phyloP scores from a whole-genome alignment of 1,284 basidiomycete species.

The Microbotryum intermedium region DNA sequence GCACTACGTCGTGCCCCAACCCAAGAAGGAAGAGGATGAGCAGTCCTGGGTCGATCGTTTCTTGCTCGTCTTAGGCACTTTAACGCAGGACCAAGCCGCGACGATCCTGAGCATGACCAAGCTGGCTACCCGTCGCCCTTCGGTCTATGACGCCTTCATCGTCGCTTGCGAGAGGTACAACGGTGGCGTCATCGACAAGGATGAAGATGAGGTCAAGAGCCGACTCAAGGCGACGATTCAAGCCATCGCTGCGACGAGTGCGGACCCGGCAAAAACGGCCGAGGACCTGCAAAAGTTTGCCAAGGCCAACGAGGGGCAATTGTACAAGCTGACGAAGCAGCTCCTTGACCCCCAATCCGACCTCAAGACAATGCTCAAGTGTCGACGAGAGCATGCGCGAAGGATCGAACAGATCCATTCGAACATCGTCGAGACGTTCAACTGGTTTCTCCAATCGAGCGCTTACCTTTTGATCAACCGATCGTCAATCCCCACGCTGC shows the following conservation, averaged over 20 bases:
- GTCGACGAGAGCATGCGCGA: constrained; percentile 47
- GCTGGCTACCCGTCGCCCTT: constrained; percentile 57
- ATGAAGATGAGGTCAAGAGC: constrained; percentile 56
- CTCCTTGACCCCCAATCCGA: constrained; percentile 77
- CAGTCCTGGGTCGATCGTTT: constrained; percentile 76
- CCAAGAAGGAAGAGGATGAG: constrained; percentile 57
- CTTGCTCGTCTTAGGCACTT: constrained; percentile 63
- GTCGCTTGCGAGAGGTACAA: constrained; percentile 67
- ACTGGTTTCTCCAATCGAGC: constrained; percentile 60
- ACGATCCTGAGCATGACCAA: constrained; percentile 55
- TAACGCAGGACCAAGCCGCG: constrained; percentile 40
- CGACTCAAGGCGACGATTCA: constrained; percentile 52
- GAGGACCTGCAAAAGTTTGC: constrained; percentile 79
- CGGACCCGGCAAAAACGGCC: constrained; percentile 60
- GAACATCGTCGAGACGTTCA: constrained; percentile 59
- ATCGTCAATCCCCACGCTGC: constrained; percentile 70
- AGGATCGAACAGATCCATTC: constrained; percentile 63
- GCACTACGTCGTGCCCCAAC: constrained; percentile 72
- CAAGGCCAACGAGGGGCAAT: constrained; percentile 69
- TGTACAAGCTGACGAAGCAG: constrained; percentile 74
- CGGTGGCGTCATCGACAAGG: constrained; percentile 73
- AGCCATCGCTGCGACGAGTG: constrained; percentile 47
- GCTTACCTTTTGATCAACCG: constrained; percentile 70
- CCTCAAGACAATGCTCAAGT: constrained; percentile 67
- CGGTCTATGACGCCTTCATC: constrained; percentile 56